These are phyloP conservation scores for Spathaspora sp. DNA, from an alignment of 805 yeast genomes.

Conservation along the genomic window DNA sequence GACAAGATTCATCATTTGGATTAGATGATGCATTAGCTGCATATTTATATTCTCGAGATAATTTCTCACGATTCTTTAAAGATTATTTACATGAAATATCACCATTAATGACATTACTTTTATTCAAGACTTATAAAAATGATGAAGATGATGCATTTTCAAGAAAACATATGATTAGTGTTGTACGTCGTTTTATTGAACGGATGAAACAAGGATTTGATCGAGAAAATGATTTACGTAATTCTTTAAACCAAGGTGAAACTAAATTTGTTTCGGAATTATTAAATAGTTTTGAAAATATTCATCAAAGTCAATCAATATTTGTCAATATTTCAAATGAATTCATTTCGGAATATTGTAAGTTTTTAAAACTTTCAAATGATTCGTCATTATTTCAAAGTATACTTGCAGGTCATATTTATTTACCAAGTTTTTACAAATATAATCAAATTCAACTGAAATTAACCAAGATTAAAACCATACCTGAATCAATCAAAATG, in stretches of 20 bases:
- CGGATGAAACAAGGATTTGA: constrained; percentile 23
- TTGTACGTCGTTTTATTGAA: constrained; percentile 18
- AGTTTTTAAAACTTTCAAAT: constrained; percentile 31
- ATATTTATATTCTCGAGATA: constrained; percentile 33
- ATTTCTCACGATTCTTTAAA: constrained; percentile 30
- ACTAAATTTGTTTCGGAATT: constrained; percentile 29
- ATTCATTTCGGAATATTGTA: constrained; percentile 37
- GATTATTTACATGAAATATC: constrained; percentile 31
- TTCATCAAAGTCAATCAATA: constrained; percentile 25
- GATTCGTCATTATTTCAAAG: constrained; percentile 41
- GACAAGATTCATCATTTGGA: constrained; percentile 9
- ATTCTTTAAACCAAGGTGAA: constrained; percentile 13
- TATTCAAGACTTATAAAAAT: constrained; percentile 12
- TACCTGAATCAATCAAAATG: neutral
- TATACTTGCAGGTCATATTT: constrained; percentile 36
- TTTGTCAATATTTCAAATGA: constrained; percentile 36
- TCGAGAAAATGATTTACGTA: constrained; percentile 12
- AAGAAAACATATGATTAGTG: constrained; percentile 13
- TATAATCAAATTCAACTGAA: constrained; percentile 33
- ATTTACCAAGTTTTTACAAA: constrained; percentile 41
- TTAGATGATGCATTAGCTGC: constrained; percentile 28
- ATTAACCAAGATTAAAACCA: constrained; percentile 14
- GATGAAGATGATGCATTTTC: constrained; percentile 12
- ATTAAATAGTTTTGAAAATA: constrained; percentile 24
- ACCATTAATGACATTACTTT: constrained; percentile 30